These are phyloP conservation scores for Lachnellula cervina DNA, from an alignment of 2,329 filamentous ascomycete genomes.

Conservation along the genomic window DNA sequence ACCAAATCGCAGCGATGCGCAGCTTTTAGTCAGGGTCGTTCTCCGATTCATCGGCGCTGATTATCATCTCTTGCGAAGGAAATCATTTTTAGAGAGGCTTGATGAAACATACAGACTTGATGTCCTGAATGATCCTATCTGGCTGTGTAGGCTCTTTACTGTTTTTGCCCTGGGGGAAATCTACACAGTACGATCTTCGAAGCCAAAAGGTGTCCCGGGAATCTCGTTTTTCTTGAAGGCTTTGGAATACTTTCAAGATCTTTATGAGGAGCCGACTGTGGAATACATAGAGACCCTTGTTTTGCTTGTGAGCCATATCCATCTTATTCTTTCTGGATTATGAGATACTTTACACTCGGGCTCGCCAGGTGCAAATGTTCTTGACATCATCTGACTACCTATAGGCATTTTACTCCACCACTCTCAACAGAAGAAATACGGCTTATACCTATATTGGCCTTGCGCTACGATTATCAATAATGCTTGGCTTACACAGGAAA, in stretches of 20 bases:
- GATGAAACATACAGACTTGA: conserved; percentile 35
- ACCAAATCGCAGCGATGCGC: conserved; percentile 34
- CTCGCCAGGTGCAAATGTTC: neutral
- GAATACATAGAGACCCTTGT: conserved; percentile 41
- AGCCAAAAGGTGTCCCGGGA: conserved; percentile 34
- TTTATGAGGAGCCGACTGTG: conserved; percentile 40
- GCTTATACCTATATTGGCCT: conserved; percentile 33
- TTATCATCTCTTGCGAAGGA: conserved; percentile 36
- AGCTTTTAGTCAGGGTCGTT: conserved; percentile 34
- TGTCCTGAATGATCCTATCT: conserved; percentile 29
- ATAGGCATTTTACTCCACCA: conserved; percentile 32
- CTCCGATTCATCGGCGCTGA: conserved; percentile 34
- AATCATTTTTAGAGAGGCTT: conserved; percentile 34
- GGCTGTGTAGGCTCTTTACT: conserved; percentile 41
- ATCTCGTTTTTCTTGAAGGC: conserved; percentile 40
- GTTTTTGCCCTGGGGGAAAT: conserved; percentile 42
- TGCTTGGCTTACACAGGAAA: conserved; percentile 40
- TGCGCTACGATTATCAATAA: conserved; percentile 37
- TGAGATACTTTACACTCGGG: neutral
- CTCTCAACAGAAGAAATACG: conserved; percentile 33
- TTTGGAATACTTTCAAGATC: conserved; percentile 37
- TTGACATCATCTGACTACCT: conserved; percentile 3
- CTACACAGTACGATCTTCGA: conserved; percentile 37
- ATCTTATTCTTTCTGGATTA: neutral
- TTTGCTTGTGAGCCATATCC: conserved; percentile 31